phyloP scores from a whole-genome alignment of 768 basidiomycete genomes.

The Tylopilus subfusipes region DNA sequence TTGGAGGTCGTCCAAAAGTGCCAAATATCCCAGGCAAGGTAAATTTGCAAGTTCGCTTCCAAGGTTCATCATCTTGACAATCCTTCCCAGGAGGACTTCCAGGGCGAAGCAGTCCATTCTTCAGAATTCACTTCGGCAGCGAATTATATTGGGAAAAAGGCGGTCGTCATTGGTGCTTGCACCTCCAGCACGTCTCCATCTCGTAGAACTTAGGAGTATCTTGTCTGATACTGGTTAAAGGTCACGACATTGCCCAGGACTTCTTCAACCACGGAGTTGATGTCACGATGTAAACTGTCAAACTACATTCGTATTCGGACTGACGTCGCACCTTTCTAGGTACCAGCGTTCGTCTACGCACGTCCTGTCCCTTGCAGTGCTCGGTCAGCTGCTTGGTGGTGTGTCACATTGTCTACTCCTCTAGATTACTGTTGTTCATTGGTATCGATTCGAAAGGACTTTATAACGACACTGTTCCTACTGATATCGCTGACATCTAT shows the following conservation, averaged over 20 bases:
- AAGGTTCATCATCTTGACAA: background rate
- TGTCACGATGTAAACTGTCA: conserved; percentile 22
- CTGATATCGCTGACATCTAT: conserved; percentile 21
- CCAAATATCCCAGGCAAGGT: conserved; percentile 46
- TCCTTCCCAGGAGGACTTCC: conserved; percentile 42
- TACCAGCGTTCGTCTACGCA: conserved; percentile 1
- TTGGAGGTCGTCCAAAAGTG: conserved; percentile 42
- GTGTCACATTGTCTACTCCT: background rate
- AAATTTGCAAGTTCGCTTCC: background rate
- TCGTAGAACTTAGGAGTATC: background rate
- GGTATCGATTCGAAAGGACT: background rate
- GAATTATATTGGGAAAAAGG: conserved; percentile 58
- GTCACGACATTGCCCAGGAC: conserved; percentile 39
- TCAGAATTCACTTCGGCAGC: conserved; percentile 44
- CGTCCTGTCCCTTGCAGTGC: background rate
- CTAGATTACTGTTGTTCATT: background rate
- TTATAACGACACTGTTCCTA: conserved; percentile 11
- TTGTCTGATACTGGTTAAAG: conserved; percentile 17
- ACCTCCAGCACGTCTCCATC: conserved; percentile 46
- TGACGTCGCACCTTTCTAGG: conserved; percentile 1
- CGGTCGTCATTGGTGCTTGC: conserved; percentile 65
- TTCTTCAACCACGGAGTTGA: conserved; percentile 30
- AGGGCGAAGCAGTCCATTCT: conserved; percentile 54
- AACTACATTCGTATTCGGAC: background rate
- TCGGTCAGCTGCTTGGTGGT: background rate